Base-by-base conservation (phyloP, 2,329 filamentous ascomycete species). In the Ceratocystis albifundus region DNA sequence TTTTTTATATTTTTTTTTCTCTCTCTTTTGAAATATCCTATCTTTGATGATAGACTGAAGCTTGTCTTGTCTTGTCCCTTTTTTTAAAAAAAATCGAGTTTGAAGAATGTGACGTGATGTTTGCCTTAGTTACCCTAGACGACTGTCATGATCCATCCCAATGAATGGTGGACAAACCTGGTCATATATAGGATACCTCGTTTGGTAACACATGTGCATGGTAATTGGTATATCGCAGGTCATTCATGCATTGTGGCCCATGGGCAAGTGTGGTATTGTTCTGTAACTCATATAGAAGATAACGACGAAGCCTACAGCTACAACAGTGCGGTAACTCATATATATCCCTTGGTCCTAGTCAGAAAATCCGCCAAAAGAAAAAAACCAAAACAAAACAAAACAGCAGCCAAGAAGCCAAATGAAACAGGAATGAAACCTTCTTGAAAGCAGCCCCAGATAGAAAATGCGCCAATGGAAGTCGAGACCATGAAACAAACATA, bases 21-120 rank as follows among this genome's bases (percentile, higher is more conserved):
- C 20, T 12, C 17, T 25, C 17, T 59, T 32, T 59, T 8, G 48
- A 53, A 12, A 25, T 50, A 15, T 59, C 36, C n/a, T 59, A n/a
- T 36, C 30, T 59, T 36, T 59, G 55, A 59, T 59, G 8, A 59
- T 59, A 59, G 55, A 59, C 55, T n/a, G 28, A 41, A 36, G 55
- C 55, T 36, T 59, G 55, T n/a, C 20, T n/a, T n/a, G n/a, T n/a
- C n/a, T n/a, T n/a, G n/a, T n/a, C n/a, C n/a, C n/a, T 1, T 20
- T 7, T 10, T 59, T 6, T 8, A 48, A n/a, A n/a, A n/a, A n/a
- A n/a, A 5, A 22, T n/a, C 2, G 3, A 48, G 20, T 22, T 7
- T 10, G 8, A 10, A n/a, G 20, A 20, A 48, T 8, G 46, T n/a
- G 46, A 20, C 25, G 22, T 12, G 22, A 55, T 25, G 10, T 30